phyloP scores from a whole-genome alignment of 768 basidiomycete genomes.

The Termitomyces sp. region DNA sequence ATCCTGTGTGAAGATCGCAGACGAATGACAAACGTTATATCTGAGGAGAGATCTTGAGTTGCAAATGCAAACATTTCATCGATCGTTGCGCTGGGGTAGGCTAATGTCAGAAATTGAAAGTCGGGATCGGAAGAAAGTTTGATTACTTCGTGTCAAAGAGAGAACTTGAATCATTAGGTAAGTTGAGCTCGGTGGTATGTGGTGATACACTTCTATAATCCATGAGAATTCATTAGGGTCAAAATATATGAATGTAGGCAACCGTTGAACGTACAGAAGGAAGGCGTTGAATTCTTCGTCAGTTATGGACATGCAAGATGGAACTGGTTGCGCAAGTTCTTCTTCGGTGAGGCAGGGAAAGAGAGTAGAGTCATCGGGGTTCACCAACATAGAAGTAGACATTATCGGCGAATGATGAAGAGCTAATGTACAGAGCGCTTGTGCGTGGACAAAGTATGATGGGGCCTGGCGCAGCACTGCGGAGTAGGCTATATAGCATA shows the following conservation, averaged over 20 bases:
- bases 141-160: too few relatives aligned
- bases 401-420: neutral
- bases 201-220: neutral
- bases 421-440: neutral
- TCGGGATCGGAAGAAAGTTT: too few relatives aligned
- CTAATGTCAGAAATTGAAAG: too few relatives aligned
- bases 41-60: too few relatives aligned
- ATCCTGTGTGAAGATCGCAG: too few relatives aligned
- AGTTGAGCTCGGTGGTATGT: neutral
- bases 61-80: too few relatives aligned
- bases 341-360: neutral
- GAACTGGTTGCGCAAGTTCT: neutral
- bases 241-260: neutral
- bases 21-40: too few relatives aligned
- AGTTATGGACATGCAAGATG: neutral
- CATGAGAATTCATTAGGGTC: neutral
- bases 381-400: neutral
- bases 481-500: neutral
- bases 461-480: neutral
- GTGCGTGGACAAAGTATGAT: neutral
- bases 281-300: conserved; percentile 4
- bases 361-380: neutral
- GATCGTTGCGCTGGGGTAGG: too few relatives aligned
- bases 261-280: neutral
- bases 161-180: neutral